Conservation (phyloP, 2,329 filamentous ascomycete species). For the Microsporum canis region DNA sequence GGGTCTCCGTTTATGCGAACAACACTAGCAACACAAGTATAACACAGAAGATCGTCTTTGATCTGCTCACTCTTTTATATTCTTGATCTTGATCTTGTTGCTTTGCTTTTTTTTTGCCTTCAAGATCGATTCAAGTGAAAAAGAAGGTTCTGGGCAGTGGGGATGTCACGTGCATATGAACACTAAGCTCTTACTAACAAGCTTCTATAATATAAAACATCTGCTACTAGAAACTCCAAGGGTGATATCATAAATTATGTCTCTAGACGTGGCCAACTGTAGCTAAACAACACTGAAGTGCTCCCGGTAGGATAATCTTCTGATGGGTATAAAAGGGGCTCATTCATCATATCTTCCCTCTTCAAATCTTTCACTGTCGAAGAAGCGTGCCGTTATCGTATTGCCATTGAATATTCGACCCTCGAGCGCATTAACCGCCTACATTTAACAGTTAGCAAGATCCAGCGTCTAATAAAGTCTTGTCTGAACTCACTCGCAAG, state of each 20-base stretch:
- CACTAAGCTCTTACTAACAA: not conserved
- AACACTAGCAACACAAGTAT: not conserved
- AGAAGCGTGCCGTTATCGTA: constrained; percentile 69
- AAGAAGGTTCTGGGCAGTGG: not conserved
- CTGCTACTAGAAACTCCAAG: no score
- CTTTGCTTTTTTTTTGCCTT: not conserved
- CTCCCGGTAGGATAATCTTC: not conserved
- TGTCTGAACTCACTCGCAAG: constrained; percentile 52
- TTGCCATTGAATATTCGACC: constrained; percentile 84
- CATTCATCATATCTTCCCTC: constrained; percentile 42
- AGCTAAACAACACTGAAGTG: not conserved
- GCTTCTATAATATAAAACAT: not conserved
- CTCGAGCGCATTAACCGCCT: constrained; percentile 84
- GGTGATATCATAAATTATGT: no score
- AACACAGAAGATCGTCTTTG: not conserved
- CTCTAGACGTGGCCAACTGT: not conserved
- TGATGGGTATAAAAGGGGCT: not conserved
- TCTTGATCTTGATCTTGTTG: not conserved
- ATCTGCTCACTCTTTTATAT: not conserved
- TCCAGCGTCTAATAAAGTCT: constrained; percentile 1
- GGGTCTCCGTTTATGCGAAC: not conserved
- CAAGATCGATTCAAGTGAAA: not conserved
- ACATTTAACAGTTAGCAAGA: constrained; percentile 13
- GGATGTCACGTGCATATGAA: not conserved
- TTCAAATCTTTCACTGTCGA: constrained; percentile 72